Conservation (phyloP, 75 land plant genomes). For the Cryptomeria japonica region DNA sequence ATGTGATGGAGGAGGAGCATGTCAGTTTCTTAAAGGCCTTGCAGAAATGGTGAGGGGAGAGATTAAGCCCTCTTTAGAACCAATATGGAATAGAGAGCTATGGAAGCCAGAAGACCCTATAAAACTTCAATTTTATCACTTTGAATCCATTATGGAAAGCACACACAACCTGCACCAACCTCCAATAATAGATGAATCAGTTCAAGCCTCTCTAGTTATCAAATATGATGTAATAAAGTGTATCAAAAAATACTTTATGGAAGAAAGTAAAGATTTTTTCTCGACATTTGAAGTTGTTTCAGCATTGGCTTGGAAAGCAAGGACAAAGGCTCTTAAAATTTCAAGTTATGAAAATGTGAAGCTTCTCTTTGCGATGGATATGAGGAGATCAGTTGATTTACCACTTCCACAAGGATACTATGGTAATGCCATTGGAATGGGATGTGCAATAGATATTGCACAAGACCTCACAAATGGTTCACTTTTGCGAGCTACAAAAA, state of each 20-base stretch:
- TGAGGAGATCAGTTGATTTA: too few relatives aligned
- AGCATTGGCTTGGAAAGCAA: too few relatives aligned
- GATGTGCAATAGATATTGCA: background rate
- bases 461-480: background rate
- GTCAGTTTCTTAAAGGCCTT: conserved; percentile 39
- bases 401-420: background rate
- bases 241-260: background rate
- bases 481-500: background rate
- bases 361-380: background rate
- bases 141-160: background rate
- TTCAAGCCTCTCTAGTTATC: background rate
- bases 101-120: background rate
- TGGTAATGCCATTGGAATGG: background rate
- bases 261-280: too few relatives aligned
- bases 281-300: too few relatives aligned
- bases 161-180: background rate
- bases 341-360: background rate
- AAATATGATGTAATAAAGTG: background rate
- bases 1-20: conserved; percentile 41
- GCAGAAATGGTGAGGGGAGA: conserved; percentile 17
- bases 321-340: background rate
- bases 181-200: background rate
- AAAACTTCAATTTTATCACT: background rate
- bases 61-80: too few relatives aligned
- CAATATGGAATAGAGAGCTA: too few relatives aligned